phyloP scores from a whole-genome alignment of 768 basidiomycete genomes.

The Serendipita sp. region DNA sequence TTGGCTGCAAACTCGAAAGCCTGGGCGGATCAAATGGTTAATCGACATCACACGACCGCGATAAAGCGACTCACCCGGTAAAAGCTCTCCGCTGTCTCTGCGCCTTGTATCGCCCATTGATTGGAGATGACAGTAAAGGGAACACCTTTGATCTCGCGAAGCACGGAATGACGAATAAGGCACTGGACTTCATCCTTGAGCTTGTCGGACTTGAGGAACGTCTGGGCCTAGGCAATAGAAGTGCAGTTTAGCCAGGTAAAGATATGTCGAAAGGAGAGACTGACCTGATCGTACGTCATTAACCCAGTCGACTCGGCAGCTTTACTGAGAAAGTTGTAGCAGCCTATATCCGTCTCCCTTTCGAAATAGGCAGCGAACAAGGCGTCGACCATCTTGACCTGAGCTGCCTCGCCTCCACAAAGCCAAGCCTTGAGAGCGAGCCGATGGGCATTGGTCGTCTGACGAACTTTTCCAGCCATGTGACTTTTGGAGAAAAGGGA shows the following conservation, averaged over 20 bases:
- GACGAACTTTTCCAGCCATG: slow-evolving; percentile 42
- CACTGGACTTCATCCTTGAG: slow-evolving; percentile 44
- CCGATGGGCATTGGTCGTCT: slow-evolving; percentile 56
- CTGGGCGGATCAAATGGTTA: background rate
- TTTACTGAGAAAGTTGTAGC: slow-evolving; percentile 40
- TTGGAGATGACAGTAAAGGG: slow-evolving; percentile 67
- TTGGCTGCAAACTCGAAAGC: background rate
- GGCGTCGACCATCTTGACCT: slow-evolving; percentile 37
- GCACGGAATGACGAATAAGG: slow-evolving; percentile 44
- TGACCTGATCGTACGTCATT: slow-evolving; percentile 45
- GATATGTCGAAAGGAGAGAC: slow-evolving; percentile 15
- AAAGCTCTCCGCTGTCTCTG: slow-evolving; percentile 55
- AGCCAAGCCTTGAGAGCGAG: slow-evolving; percentile 52
- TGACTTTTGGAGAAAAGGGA: slow-evolving; percentile 23
- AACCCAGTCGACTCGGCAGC: slow-evolving; percentile 38
- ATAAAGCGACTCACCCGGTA: slow-evolving; percentile 30
- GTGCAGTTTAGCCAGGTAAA: slow-evolving; percentile 5
- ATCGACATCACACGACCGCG: background rate
- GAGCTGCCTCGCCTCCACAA: slow-evolving; percentile 42
- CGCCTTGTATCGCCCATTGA: slow-evolving; percentile 62
- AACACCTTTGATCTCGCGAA: slow-evolving; percentile 58
- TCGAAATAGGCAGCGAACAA: slow-evolving; percentile 56
- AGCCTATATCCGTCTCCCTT: slow-evolving; percentile 45
- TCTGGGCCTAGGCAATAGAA: slow-evolving; percentile 29
- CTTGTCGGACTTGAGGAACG: slow-evolving; percentile 51